phyloP scores from a whole-genome alignment of 2,329 filamentous ascomycete species.

The Fusarium metavorans region DNA sequence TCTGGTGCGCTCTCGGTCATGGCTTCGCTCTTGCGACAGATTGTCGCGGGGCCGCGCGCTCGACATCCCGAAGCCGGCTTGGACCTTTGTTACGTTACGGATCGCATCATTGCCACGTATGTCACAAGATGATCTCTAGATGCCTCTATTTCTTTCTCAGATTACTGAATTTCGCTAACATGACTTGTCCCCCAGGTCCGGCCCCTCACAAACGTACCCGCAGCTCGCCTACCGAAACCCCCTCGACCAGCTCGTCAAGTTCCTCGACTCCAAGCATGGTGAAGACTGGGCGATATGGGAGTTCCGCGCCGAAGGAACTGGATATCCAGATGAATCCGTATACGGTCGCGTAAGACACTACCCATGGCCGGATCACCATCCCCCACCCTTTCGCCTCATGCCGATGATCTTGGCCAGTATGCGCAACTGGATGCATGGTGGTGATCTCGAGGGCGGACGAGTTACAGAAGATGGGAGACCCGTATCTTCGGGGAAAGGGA shows the following conservation, averaged over 20 bases:
- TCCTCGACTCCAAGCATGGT: conserved; percentile 87
- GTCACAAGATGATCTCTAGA: conserved; percentile 28
- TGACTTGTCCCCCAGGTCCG: conserved; percentile 72
- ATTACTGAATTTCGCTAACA: conserved; percentile 20
- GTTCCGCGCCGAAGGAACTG: conserved; percentile 95
- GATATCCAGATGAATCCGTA: conserved; percentile 92
- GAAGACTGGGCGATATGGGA: conserved; percentile 96
- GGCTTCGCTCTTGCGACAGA: conserved; percentile 86
- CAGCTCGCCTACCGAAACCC: conserved; percentile 95
- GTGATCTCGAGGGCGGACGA: conserved; percentile 51
- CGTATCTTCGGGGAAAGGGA: conserved; percentile 22
- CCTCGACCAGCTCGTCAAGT: conserved; percentile 85
- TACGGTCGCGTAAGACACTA: conserved; percentile 89
- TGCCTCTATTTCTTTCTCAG: neutral
- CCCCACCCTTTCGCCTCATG: conserved; percentile 89
- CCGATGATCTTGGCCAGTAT: conserved; percentile 92
- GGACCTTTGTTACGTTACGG: conserved; percentile 95
- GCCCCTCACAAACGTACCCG: conserved; percentile 89
- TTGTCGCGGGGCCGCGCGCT: conserved; percentile 88
- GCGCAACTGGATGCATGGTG: conserved; percentile 83
- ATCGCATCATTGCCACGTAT: conserved; percentile 76
- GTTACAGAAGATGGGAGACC: conserved; percentile 29
- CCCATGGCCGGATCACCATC: conserved; percentile 97
- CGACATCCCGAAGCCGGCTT: conserved; percentile 89
- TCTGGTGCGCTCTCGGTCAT: conserved; percentile 50